A percentile compares a stretch with the other conserved stretches of the same genome.
phyloP scores from a whole-genome alignment of 371 early-diverging fungal genomes.

The Mortierella sp. region DNA sequence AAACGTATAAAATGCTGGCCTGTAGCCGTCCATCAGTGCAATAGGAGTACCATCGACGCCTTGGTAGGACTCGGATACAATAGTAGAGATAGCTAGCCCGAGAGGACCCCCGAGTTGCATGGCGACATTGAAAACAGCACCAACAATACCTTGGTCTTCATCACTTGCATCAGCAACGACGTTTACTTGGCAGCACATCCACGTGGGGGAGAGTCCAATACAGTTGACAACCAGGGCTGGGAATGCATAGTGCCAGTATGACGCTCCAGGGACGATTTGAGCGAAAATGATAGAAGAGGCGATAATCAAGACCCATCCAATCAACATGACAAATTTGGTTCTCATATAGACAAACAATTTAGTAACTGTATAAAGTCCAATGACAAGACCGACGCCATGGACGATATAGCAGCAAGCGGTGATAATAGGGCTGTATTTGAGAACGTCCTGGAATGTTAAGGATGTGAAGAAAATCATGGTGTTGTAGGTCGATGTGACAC shows the following conservation, averaged over 20 bases:
- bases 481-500: slow-evolving; percentile 50
- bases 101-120: slow-evolving; percentile 34
- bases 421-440: slow-evolving; percentile 34
- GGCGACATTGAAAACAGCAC: slow-evolving; percentile 32
- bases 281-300: slow-evolving; percentile 20
- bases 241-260: slow-evolving; percentile 33
- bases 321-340: slow-evolving; percentile 27
- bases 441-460: slow-evolving; percentile 58
- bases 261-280: slow-evolving; percentile 10
- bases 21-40: slow-evolving; percentile 29
- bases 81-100: slow-evolving; percentile 20
- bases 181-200: slow-evolving; percentile 39
- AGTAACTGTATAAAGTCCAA: slow-evolving; percentile 32
- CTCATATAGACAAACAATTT: slow-evolving; percentile 7
- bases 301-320: slow-evolving; percentile 20
- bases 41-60: neutral
- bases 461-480: slow-evolving; percentile 55
- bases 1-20: slow-evolving; percentile 29
- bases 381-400: slow-evolving; percentile 24
- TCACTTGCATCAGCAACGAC: slow-evolving; percentile 25
- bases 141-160: slow-evolving; percentile 47
- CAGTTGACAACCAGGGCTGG: slow-evolving; percentile 35
- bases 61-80: slow-evolving; percentile 3
- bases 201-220: slow-evolving; percentile 26
- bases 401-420: slow-evolving; percentile 41